Evolutionary conservation across 2,329 filamentous ascomycete genomes (phyloP), one percentile per base, ranked within the genome.

Genomic region (Fusarium sp.): DNA sequence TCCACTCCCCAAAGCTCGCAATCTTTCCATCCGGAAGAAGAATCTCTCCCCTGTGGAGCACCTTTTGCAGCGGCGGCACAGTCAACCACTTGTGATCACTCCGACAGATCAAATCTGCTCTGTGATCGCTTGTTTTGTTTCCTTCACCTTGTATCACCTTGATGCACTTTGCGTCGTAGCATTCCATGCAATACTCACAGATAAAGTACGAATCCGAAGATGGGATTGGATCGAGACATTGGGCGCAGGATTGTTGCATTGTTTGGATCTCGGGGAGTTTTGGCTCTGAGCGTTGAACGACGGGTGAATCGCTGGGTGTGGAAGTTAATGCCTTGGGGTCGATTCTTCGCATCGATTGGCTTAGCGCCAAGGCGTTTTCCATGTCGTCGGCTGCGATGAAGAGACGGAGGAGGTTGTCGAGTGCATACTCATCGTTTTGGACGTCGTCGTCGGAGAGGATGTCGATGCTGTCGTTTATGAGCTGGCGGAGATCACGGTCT

Each of bases 371-470:
- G 6, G 84, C 84, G 24, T 85, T 83, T 1, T 77, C 75, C 5
- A 80, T 73, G 58, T 85, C 84, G 22, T 81, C 78, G 8, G 82
- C 80, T 0, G 84, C 84, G 45, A 85, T 80, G 60, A 86, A 80
- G 2, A 83, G 81, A 1, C 81, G 81, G 1, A 84, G 78, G 14
- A 85, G 80, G 60, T 85, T 85, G 64, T 85, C 83, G 2, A 85
- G 77, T 6, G 83, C 84, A 37, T 82, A 85, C 35, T 82, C 80
- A 67, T 85, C 84, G 54, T 86, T 86, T 18, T 81, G 79, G 3
- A 82, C 83, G 66, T 86, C 84, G 10, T 83, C 81, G 35, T 85
- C 84, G 0, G 82, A 81, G 1, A 85, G 70, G 6, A 85, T 82
- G 2, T 80, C 79, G 14, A 85, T 77, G 45, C 81, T 84, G 27